Evolutionary conservation across 495 filamentous ascomycete genomes (phyloP), one percentile per base, ranked within the genome.

Genomic region (Cercophora scortea): DNA sequence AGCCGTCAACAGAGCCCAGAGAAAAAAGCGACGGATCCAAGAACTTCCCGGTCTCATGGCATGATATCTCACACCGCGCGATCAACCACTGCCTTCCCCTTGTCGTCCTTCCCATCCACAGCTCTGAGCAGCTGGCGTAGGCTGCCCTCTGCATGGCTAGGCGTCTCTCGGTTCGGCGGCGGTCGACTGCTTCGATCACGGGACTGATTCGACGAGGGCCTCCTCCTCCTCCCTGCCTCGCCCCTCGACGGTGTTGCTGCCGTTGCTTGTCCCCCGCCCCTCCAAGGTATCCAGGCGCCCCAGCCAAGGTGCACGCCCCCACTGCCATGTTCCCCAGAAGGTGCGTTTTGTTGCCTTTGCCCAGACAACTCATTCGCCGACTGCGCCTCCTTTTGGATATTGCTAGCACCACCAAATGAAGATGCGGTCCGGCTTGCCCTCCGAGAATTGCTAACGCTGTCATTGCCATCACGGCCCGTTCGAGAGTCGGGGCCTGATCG

Each of bases 211-310:
- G 25, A 25, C 25, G 25, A 25, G 25, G 25, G 25, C 25, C 25
- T 25, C 25, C 25, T 25, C 25, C 25, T 25, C 16, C 8, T 12
- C 49, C 8, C 36, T 2, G 8, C 15, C 32, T 32, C 12, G 1
- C 16, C 36, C 11, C 18, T 25, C 25, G 25, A 25, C 25, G 25
- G 25, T 25, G 25, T 25, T 25, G 5, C 25, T 38, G 6, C 32
- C 45, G n/a, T 18, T 15, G 45, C 42, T 32, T 39, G 32, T 32
- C 12, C 42, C 10, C 15, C 34, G 15, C 43, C 32, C 40, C 55
- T 45, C 65, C 59, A 63, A 0, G 57, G 61, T 10, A 69, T 58
- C 64, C 66, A 69, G 10, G 57, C 45, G 45, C 53, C 53, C 53
- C 64, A 58, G 8, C 47, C 49, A 15, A 44, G 43, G 19, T 25